phyloP scores from a whole-genome alignment of 345 rosid genomes.

The Boechera stricta region DNA sequence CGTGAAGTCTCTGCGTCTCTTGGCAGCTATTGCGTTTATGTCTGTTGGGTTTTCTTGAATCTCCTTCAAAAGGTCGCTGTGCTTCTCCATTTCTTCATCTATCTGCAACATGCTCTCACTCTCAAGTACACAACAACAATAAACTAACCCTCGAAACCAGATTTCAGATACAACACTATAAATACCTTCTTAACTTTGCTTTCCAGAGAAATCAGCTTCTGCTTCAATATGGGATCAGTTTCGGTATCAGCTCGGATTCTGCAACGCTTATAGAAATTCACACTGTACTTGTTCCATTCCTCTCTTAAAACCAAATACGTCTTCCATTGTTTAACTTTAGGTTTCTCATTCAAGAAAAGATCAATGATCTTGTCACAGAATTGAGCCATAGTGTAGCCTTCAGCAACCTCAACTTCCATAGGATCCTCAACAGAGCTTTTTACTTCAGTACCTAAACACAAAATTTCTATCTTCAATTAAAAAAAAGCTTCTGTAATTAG shows the following conservation, averaged over 20 bases:
- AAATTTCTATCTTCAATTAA: constrained; percentile 12
- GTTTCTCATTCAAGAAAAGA: constrained; percentile 79
- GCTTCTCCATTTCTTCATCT: constrained; percentile 90
- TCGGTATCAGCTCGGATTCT: constrained; percentile 59
- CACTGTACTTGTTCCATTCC: constrained; percentile 84
- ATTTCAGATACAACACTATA: background rate
- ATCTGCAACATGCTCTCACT: constrained; percentile 68
- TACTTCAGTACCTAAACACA: constrained; percentile 55
- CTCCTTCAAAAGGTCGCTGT: constrained; percentile 75
- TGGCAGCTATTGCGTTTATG: constrained; percentile 71
- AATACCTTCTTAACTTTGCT: constrained; percentile 83
- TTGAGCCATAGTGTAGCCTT: constrained; percentile 72
- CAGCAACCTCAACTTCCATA: constrained; percentile 65
- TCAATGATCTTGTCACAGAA: constrained; percentile 83
- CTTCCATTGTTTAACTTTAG: constrained; percentile 77
- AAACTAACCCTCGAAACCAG: background rate
- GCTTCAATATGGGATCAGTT: constrained; percentile 59
- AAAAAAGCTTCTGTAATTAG: background rate
- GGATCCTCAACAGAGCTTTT: constrained; percentile 50
- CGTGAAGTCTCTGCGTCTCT: constrained; percentile 76
- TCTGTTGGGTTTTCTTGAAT: constrained; percentile 84
- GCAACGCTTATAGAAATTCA: constrained; percentile 72
- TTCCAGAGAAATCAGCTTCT: constrained; percentile 59
- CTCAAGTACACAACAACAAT: constrained; percentile 45
- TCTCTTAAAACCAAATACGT: constrained; percentile 79